Base-by-base conservation (phyloP, 257 asterid genomes). In the Leonotis leonurus region DNA sequence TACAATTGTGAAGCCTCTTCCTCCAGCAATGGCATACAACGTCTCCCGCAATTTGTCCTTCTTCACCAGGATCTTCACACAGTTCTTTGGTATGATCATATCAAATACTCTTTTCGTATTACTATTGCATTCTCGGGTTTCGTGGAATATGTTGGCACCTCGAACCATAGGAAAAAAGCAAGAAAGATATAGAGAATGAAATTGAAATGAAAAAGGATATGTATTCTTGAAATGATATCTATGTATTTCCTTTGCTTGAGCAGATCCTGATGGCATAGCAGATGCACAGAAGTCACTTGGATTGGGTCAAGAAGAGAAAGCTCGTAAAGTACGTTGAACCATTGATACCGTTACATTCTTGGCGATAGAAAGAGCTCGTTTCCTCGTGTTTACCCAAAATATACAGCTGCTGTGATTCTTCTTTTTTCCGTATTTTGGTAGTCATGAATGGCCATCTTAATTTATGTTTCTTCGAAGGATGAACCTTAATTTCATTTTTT, bases 41-140 rank as follows among this genome's bases (percentile, higher is more conserved):
- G 90, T 67, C 17, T 78, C 96, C 5, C 96, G 97, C 68, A 89
- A 87, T 79, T 79, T 92, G 85, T 63, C 81, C 76, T 92, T 92
- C 85, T 92, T 92, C 83, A 89, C 97, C 0, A 83, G 99, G 68
- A 92, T 92, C 78, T 92, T 92, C 68, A 89, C 97, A 0, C 99
- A 92, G 69, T 92, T 92, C 78, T 84, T 85, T 25, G 94, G 99
- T 89, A 69, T 73, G 87, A 60, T n/a, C n/a, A n/a, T n/a, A n/a
- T n/a, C n/a, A n/a, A n/a, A n/a, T n/a, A n/a, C n/a, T 24, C 33
- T 18, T 36, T 8, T 18, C 35, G 14, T 40, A 44, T 11, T 37
- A 17, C 22, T 33, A 35, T 32, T 36, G 53, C 6, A n/a, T 52
- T 30, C 21, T n/a, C n/a, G n/a, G n/a, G 7, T 43, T 4, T 1